Conservation (phyloP, 176 grass and related monocot genomes). For the Oryza glaberrima region DNA sequence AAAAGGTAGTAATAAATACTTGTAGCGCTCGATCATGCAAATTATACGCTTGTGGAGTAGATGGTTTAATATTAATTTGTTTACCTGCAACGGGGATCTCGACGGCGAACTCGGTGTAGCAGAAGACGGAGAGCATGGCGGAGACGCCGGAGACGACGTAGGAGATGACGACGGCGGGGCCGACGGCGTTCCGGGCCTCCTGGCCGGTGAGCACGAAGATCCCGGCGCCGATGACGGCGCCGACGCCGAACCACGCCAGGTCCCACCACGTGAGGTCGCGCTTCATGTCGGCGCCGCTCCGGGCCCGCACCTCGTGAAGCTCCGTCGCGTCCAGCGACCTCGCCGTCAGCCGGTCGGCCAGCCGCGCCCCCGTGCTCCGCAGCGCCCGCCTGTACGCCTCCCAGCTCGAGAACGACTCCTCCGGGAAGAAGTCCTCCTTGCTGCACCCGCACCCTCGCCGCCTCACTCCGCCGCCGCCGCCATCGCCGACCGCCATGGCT, state of each 20-base stretch:
- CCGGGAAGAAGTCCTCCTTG: conserved; percentile 54
- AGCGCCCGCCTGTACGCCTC: conserved; percentile 60
- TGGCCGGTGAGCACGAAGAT: conserved; percentile 87
- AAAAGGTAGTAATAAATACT: too few relatives aligned
- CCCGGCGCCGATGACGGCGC: conserved; percentile 75
- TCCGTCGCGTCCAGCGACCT: conserved; percentile 59
- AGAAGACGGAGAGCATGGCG: conserved; percentile 96
- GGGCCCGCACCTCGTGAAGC: conserved; percentile 62
- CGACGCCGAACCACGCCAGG: conserved; percentile 79
- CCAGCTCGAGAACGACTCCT: conserved; percentile 79
- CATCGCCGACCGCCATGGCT: conserved; percentile 43
- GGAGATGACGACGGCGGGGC: conserved; percentile 84
- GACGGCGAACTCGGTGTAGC: conserved; percentile 96
- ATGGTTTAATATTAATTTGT: too few relatives aligned
- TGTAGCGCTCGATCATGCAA: too few relatives aligned
- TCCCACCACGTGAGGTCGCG: conserved; percentile 80
- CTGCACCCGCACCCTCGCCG: conserved; percentile 35
- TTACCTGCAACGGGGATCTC: conserved; percentile 88
- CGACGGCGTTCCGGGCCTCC: conserved; percentile 60
- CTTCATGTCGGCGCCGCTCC: conserved; percentile 75
- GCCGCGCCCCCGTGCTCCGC: conserved; percentile 53
- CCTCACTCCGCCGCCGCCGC: conserved; percentile 15
- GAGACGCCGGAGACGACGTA: conserved; percentile 85
- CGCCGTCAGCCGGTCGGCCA: conserved; percentile 52
- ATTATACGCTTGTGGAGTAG: too few relatives aligned